Evolutionary conservation across 192 early-diverging fungal genomes (phyloP), one percentile per base, ranked within the genome.

Genomic region (Coemansia sp.): DNA sequence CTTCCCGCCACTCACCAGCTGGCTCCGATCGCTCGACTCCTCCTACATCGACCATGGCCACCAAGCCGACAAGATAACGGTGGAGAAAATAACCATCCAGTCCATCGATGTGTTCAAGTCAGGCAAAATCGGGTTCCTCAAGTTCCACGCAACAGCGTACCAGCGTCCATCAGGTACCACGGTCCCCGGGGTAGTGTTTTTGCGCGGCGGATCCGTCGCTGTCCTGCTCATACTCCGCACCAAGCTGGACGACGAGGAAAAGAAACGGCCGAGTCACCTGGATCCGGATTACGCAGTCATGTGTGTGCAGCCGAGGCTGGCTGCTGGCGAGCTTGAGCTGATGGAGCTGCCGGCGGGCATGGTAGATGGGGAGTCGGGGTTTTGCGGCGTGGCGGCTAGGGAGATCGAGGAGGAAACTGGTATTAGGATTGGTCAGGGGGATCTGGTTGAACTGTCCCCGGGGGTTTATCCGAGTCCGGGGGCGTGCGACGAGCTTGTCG

Each of bases 381-480:
- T 95, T 84, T 67, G 79, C 6, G 93, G 93, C 16, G 82, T 83
- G 18, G 91, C 90, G 18, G 90, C 90, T 5, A 75, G 85, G 6
- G 93, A 95, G 56, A 80, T 95, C 6, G 61, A 89, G 27, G 93
- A 95, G 69, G 93, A 95, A 65, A 91, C 89, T 10, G 93, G 90
- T 16, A 74, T 95, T 10, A 56, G 56, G 2, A 82, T 95, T 18
- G 62, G 71, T n/a, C 83, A 83, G 1, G 45, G 72, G 11, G 87
- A 90, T 19, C 62, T 95, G 53, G 68, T 87, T 16, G 89, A 90
- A 39, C 71, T 95, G 72, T 83, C 84, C n/a, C 3, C 9, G 19
- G 86, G 88, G 1, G 67, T 88, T 19, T 91, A 89, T 53, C 89
- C 91, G 11, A 89, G 87, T 23, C 79, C 88, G 1, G 93, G 93